Base-by-base conservation (phyloP, 2,329 filamentous ascomycete genomes). In the Penicillium sp. region DNA sequence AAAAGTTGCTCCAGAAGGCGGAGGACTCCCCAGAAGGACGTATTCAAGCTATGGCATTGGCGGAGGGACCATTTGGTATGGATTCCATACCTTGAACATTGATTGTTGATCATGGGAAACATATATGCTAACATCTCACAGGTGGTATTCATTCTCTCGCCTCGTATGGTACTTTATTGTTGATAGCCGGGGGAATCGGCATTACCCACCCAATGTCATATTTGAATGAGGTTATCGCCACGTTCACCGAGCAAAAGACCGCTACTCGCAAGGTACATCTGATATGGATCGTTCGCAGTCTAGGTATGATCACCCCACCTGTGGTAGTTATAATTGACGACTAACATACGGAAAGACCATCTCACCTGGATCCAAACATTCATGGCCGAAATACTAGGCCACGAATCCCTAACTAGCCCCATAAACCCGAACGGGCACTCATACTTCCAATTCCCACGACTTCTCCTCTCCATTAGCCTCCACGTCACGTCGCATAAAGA, bases 201-300 rank as follows among this genome's bases (percentile, higher is more conserved):
- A 68, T 69, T 41, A 70, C 67, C 2, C 64, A 67, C 41, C 60
- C 65, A 6, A 61, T 67, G 52, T 66, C 64, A 1, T 67, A 68
- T 41, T 41, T 68, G 17, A 61, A 63, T 28, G 61, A 66, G 38
- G 60, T 66, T 6, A 51, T 66, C 19, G 51, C 57, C 21, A 60
- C 56, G 2, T 63, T 65, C 17, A 41, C 58, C 6, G 41, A 57
- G 8, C 55, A 57, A 2, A 55, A 56, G 5, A 59, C 52, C 2
- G 64, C 62, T 15, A 63, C 61, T 5, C 61, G 64, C 4, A 60
- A 60, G 26, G 59, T 67, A 1, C 61, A 53, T 28, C 49, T 68
- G 17, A 54, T 67, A 4, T 68, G 65, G 65, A 61, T 67, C 19
- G 54, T 67, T 17, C 62, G 63, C n/a, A 66, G 57, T 43, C 39